Evolutionary conservation across 2,329 filamentous ascomycete species (phyloP), one percentile per base, ranked within the genome.

Genomic region (Helotiales sp.): DNA sequence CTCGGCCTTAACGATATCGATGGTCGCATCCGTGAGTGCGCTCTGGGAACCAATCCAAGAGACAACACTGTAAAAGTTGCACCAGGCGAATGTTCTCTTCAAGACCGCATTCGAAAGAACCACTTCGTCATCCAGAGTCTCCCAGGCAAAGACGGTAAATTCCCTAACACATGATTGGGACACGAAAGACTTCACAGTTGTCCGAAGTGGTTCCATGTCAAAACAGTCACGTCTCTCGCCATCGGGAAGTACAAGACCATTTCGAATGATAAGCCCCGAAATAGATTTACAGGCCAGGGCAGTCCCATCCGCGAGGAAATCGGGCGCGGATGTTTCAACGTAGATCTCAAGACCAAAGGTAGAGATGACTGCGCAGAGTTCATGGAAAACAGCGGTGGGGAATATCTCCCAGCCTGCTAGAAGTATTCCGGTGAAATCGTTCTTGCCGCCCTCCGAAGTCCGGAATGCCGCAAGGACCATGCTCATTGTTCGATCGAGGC

Each of bases 211-310:
- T 26, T 71, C 66, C 78, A 83, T 80, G 49, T 81, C 78, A 66
- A 82, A 83, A 70, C 80, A 83, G 67, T 83, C 80, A 22, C 80
- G 75, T 22, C 79, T 75, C 54, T 79, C 74, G 3, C 82, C 82
- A 57, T 80, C 77, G 6, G 75, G 73, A 6, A 80, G 74, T 17
- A 82, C 81, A 10, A 78, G 79, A 6, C 78, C 81, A 69, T 82
- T 82, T 62, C 80, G 77, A 37, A 82, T 76, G 55, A 83, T 77
- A 45, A 82, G 63, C 3, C 82, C 82, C 1, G 75, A 72, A 20
- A 81, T 74, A 5, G 75, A 72, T 15, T 73, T 70, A n/a, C 72
- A 74, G 43, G 79, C 77, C 13, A 82, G 72, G 0, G 75, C 66
- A 15, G 75, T 77, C 60, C 72, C 72, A 49, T 81, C 78, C 17